Evolutionary conservation across 2,329 filamentous ascomycete genomes (phyloP), one percentile per base, ranked within the genome.

Genomic region (Ascocoryne sarcoides): DNA sequence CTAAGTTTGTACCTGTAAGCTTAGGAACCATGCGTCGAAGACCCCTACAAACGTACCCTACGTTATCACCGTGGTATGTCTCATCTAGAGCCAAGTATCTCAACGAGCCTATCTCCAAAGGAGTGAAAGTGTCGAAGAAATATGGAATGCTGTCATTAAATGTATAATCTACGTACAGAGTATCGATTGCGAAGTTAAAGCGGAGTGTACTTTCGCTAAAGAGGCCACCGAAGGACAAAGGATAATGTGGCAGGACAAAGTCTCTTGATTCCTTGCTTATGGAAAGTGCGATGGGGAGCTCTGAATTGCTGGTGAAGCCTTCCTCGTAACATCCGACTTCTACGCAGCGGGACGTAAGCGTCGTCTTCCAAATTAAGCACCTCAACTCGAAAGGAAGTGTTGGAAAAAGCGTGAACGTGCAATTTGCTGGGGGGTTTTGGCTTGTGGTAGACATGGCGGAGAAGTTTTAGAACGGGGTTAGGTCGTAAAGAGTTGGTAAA

Each of bases 111-210:
- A 42, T 35, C 17, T 52, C 49, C 3, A 12, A 9, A 5, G 37
- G 17, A 16, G 28, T 46, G 17, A 51, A 43, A 18, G 45, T 45
- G 16, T 32, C 32, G 26, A 51, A 47, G 5, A 51, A 34, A 29
- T 51, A 46, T 12, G 46, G 40, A 7, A 51, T 35, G 9, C 36
- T n/a, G 5, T 43, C 36, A n/a, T 46, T 35, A 2, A 42, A 18
- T 14, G 35, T 36, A 10, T 36, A 37, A 10, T 33, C 40, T 10
- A 53, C 28, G 30, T 39, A 48, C 1, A 51, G 33, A 2, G 43
- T 49, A 28, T 53, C 51, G 5, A 50, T 20, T 2, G 35, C 31
- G 17, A 50, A 45, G 28, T 53, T 53, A 41, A 53, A 50, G 5
- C 37, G 39, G 10, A 43, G 44, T n/a, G 26, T 44, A 1, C 42